Evolutionary conservation across 768 basidiomycete species (phyloP), one percentile per base, ranked within the genome.

Genomic region (Podaxis sp.): DNA sequence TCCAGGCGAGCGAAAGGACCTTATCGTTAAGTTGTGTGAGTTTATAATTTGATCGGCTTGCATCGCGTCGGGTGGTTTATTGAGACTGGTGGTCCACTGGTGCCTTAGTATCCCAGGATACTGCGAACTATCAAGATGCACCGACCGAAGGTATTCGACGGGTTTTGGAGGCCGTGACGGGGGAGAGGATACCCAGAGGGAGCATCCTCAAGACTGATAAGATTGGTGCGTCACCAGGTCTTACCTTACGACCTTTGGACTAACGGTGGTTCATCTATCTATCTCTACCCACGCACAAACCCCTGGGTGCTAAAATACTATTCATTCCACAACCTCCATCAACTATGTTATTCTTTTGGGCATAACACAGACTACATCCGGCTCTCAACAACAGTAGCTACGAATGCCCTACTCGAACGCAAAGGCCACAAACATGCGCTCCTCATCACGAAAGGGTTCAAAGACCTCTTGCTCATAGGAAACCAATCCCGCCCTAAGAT

Each of bases 401-500:
- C 96, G 17, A 99, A 98, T 69, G 96, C 96, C 0, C 83, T 99
- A 0, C 83, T 99, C 5, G 96, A 99, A 70, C 88, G 96, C 52
- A 96, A 96, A 74, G 96, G 96, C 0, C 90, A 94, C 69, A 88
- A 87, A 65, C 94, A 96, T 64, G 96, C 94, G 0, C 79, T 99
- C 38, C 77, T 97, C 13, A 96, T 96, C 69, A 98, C 96, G 1
- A 86, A 86, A 64, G 95, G 95, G 0, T 96, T 96, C 81, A 87
- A 87, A 71, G 96, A 97, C 73, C 86, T 98, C 10, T 83, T 99
- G 5, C 82, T 91, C 36, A 98, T 99, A 63, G 94, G 95, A 8
- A 97, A 97, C 73, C 96, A 98, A 73, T 90, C 94, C 17, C 89
- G 96, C 22, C 96, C 96, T 1, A 87, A 86, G 69, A 97, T 98